Base-by-base conservation (phyloP, 1,139 yeast species). In the Diutina ranongensis region DNA sequence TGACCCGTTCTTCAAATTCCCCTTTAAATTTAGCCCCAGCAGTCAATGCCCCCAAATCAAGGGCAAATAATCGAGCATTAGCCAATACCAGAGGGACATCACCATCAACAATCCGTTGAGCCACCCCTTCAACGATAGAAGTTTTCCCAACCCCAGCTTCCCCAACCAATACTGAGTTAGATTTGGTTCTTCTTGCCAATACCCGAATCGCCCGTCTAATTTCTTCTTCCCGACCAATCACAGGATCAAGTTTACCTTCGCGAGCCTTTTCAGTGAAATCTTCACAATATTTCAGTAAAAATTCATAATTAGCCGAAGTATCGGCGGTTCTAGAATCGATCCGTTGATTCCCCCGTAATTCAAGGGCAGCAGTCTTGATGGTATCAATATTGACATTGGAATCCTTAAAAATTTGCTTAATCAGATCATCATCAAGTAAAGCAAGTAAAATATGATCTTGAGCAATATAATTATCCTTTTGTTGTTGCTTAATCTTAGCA, bases 141-240 rank as follows among this genome's bases (percentile, higher is more conserved):
- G 98, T 94, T 67, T 92, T 92, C 72, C 99, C 99, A 46, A 92
- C 97, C 77, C 99, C 99, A 32, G 98, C 96, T 58, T 92, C 97
- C 72, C 99, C 99, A 57, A 92, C 87, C 53, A 92, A 70, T 54
- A 95, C 92, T 13, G 98, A 95, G 59, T 94, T 94, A 3, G 97
- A 88, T 66, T 92, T 92, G 32, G 95, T 85, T 67, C 98, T 80
- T 68, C 98, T 82, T 16, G 98, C 92, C 51, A 92, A 72, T 4
- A 94, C 95, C 51, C 97, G 76, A 51, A 92, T 89, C 40, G 95
- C 88, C 54, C 97, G 74, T 65, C 98, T 78, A 53, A 94, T 92
- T 65, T 92, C 98, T 62, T 92, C 98, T 63, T 92, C 98, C 67
- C 99, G 82, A 47, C 99, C 99, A 60, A 92, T 94, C 45, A 94